Base-by-base conservation (phyloP, 306 rosid genomes). In the Biancaea sappan region DNA sequence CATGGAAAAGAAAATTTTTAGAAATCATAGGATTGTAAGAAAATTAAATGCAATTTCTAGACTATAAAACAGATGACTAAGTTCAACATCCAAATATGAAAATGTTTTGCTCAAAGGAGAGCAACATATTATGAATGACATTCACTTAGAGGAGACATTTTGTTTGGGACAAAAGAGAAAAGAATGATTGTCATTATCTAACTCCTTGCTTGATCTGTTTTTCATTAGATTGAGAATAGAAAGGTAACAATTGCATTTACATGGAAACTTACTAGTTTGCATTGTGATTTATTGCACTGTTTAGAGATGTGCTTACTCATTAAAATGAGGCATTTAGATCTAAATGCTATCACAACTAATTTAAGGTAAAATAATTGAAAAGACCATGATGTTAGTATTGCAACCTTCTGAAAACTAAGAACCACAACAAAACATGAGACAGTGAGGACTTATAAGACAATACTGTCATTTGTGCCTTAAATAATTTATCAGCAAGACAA, bases 391-490 rank as follows among this genome's bases (percentile, higher is more conserved):
- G 16, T 11, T 34, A 31, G 28, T n/a, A 34, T 61, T 18, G 3
- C 44, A 34, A 34, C 28, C 37, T 29, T 41, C 22, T 29, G 41
- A 58, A 51, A 58, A 16, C 41, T 3, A 29, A 16, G 38, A 29
- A 41, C 1, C 41, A 29, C 37, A 13, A 58, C 38, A 29, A 29
- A 28, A 58, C 10, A 58, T 6, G 13, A 15, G 10, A 7, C 5
- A 56, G 6, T 61, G 46, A n/a, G 43, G 66, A 16, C 25, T 86
- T 44, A 4, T 80, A 80, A 62, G 47, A 66, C 46, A 52, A 29
- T 7, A 28, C 41, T 29, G 41, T 29, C 24, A 28, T 24, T 11
- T 25, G 31, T 13, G 18, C 8, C 61, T 11, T 11, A 25, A 52
- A 52, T 52, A 22, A 8, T 22, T 52, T 21, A 7, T 21, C 16